These are phyloP conservation scores for Syzygium jambos DNA, from an alignment of 345 rosid species.

Conservation along the genomic window DNA sequence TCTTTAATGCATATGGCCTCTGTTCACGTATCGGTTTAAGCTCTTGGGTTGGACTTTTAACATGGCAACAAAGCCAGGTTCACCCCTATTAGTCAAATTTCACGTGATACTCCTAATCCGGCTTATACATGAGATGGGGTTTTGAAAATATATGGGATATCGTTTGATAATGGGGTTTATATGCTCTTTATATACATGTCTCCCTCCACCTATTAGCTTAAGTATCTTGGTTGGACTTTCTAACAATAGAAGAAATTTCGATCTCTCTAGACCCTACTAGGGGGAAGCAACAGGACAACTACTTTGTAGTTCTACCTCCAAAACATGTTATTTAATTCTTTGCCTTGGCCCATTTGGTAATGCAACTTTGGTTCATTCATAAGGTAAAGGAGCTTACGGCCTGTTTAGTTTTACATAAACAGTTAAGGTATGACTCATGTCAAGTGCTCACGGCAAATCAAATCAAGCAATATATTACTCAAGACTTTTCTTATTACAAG, in stretches of 20 bases:
- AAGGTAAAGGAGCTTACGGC: background rate
- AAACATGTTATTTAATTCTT: background rate
- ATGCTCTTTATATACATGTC: background rate
- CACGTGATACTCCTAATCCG: background rate
- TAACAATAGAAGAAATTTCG: background rate
- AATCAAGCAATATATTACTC: background rate
- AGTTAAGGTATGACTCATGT: background rate
- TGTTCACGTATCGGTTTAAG: background rate
- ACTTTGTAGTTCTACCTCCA: background rate
- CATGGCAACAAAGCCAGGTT: background rate
- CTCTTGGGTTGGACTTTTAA: background rate
- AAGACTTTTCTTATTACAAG: background rate
- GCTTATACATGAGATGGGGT: background rate
- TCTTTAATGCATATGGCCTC: background rate
- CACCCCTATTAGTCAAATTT: background rate
- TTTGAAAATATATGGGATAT: background rate
- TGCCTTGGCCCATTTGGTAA: background rate
- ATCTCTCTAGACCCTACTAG: background rate
- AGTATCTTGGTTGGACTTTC: background rate
- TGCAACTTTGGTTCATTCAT: background rate
- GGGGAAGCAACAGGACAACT: background rate
- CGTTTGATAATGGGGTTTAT: background rate
- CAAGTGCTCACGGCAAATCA: background rate
- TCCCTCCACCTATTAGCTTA: background rate
- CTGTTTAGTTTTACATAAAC: background rate